phyloP scores from a whole-genome alignment of 331 rosid species.

The Prunus yedoensis region DNA sequence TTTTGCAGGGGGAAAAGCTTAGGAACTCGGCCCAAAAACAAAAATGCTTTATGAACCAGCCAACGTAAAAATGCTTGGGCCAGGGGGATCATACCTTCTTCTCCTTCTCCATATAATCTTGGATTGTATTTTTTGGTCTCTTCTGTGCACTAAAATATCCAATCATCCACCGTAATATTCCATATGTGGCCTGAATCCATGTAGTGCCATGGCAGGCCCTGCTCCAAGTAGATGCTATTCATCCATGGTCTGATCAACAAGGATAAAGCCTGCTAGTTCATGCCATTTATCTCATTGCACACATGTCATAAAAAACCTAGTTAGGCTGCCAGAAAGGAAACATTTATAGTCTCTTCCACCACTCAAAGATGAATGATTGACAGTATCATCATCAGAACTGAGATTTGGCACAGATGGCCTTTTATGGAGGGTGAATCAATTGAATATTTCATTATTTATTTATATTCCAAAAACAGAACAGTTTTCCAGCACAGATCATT shows the following conservation, averaged over 20 bases:
- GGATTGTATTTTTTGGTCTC: too few species aligned
- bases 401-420: not conserved
- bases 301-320: not conserved
- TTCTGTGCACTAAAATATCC: too few species aligned
- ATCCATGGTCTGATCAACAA: too few species aligned
- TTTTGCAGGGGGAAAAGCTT: not conserved
- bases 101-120: not conserved
- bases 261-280: too few species aligned
- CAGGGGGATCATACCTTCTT: not conserved
- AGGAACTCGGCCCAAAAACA: not conserved
- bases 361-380: not conserved
- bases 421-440: not conserved
- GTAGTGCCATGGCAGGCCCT: too few species aligned
- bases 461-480: too few species aligned
- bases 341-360: not conserved
- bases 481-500: too few species aligned
- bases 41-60: not conserved
- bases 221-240: too few species aligned
- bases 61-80: too few species aligned
- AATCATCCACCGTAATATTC: too few species aligned
- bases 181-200: too few species aligned
- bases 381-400: not conserved
- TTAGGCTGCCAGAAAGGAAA: too few species aligned
- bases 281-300: not conserved
- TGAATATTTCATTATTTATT: not conserved